A percentile compares a stretch with the other conserved stretches of the same genome.
Conservation (phyloP, 1,139 yeast species). For the Fermentozyma sake region DNA sequence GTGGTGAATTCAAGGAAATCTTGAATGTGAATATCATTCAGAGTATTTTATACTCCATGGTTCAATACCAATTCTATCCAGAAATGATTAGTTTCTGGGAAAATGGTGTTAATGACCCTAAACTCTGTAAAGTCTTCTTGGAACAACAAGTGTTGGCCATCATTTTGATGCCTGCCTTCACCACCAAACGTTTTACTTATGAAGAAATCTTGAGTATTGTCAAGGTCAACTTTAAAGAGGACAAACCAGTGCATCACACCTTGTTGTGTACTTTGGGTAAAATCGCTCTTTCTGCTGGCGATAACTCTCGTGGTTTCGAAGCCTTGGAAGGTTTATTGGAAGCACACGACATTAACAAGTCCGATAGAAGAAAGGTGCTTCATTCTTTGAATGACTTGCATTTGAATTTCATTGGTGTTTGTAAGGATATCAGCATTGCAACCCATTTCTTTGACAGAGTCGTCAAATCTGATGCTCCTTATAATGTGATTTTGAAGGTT, state of each 20-base stretch:
- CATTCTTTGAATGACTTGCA: constrained; percentile 54
- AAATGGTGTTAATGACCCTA: constrained; percentile 32
- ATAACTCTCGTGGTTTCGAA: constrained; percentile 38
- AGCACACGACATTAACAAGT: constrained; percentile 7
- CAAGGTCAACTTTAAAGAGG: constrained; percentile 29
- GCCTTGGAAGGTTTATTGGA: constrained; percentile 33
- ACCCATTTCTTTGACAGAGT: constrained; percentile 72
- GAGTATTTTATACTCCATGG: constrained; percentile 25
- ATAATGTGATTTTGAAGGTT: constrained; percentile 66
- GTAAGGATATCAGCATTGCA: constrained; percentile 70
- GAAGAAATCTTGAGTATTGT: constrained; percentile 45
- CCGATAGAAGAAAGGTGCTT: constrained; percentile 15
- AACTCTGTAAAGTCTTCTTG: constrained; percentile 24
- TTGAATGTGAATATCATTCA: constrained; percentile 2
- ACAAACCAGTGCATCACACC: constrained; percentile 17
- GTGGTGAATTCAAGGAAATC: constrained; percentile 23
- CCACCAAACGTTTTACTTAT: constrained; percentile 56
- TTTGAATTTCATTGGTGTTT: constrained; percentile 75
- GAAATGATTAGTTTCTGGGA: constrained; percentile 43
- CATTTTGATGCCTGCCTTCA: constrained; percentile 64
- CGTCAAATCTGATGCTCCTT: constrained; percentile 63
- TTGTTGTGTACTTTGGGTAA: constrained; percentile 37
- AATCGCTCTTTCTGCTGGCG: constrained; percentile 37
- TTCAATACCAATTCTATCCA: constrained; percentile 29
- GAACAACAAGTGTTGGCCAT: constrained; percentile 64